These are phyloP conservation scores for Metschnikowia henanensis DNA, from an alignment of 805 yeast species.

Conservation along the genomic window DNA sequence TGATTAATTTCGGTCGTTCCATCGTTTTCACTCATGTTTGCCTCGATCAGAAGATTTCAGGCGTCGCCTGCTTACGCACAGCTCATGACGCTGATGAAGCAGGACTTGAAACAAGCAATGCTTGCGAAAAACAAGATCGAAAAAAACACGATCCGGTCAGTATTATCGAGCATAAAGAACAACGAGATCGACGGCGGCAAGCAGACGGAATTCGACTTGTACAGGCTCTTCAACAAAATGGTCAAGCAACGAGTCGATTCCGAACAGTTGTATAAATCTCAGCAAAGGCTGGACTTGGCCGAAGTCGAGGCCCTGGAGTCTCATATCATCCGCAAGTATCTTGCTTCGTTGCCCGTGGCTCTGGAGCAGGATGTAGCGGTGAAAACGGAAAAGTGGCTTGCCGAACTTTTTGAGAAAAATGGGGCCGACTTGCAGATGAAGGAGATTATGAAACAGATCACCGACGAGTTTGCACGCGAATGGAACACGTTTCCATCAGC, in stretches of 20 bases:
- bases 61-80: constrained; percentile 35
- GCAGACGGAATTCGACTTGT: constrained; percentile 23
- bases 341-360: constrained; percentile 46
- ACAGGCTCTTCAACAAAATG: constrained; percentile 32
- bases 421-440: constrained; percentile 8
- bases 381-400: constrained; percentile 28
- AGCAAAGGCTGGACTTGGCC: constrained; percentile 52
- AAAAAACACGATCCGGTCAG: constrained; percentile 45
- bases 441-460: constrained; percentile 13
- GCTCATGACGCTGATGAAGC: constrained; percentile 20
- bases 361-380: constrained; percentile 40
- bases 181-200: constrained; percentile 26
- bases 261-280: constrained; percentile 44
- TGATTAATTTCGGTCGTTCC: no score
- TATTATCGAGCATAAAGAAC: constrained; percentile 45
- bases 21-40: constrained; percentile 9
- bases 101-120: constrained; percentile 28
- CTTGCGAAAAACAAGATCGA: constrained; percentile 20
- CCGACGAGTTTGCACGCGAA: constrained; percentile 18
- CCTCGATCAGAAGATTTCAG: constrained; percentile 28
- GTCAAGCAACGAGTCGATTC: constrained; percentile 52
- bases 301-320: constrained; percentile 52
- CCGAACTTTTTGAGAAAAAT: constrained; percentile 1
- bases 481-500: constrained; percentile 23
- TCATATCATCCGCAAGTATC: constrained; percentile 40